phyloP scores from a whole-genome alignment of 352 stramenopile species.

The Phytophthora multivora region DNA sequence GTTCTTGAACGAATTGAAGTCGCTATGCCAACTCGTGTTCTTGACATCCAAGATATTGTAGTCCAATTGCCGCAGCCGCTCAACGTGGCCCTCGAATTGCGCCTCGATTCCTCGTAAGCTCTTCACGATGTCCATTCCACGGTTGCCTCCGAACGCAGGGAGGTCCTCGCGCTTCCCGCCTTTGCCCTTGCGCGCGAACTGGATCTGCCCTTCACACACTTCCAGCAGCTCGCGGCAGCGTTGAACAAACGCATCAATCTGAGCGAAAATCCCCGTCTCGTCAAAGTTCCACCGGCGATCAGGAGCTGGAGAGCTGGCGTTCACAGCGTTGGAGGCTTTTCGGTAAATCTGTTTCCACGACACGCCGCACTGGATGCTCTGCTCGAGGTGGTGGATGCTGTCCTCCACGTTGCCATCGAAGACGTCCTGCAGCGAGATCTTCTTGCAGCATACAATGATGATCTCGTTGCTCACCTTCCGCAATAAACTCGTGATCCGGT shows the following conservation, averaged over 20 bases:
- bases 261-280: conserved; percentile 94
- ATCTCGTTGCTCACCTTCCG: conserved; percentile 96
- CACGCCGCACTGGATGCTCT: conserved; percentile 92
- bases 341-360: conserved; percentile 93
- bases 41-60: conserved; percentile 97
- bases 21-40: conserved; percentile 94
- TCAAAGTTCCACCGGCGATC: conserved; percentile 92
- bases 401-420: conserved; percentile 94
- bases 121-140: conserved; percentile 92
- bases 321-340: conserved; percentile 63
- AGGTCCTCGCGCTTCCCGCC: conserved; percentile 64
- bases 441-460: conserved; percentile 89
- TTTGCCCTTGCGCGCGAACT: conserved; percentile 92
- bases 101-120: conserved; percentile 92
- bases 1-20: conserved; percentile 96
- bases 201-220: conserved; percentile 95
- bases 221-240: conserved; percentile 94
- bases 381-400: conserved; percentile 88
- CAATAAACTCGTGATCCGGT: conserved; percentile 91
- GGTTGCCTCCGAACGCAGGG: conserved; percentile 92
- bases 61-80: conserved; percentile 88
- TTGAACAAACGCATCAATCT: conserved; percentile 97
- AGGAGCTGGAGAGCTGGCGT: conserved; percentile 45
- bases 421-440: conserved; percentile 90
- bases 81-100: conserved; percentile 92